Conservation (phyloP, 2,329 filamentous ascomycete genomes). For the Ophidiomyces ophidiicola region DNA sequence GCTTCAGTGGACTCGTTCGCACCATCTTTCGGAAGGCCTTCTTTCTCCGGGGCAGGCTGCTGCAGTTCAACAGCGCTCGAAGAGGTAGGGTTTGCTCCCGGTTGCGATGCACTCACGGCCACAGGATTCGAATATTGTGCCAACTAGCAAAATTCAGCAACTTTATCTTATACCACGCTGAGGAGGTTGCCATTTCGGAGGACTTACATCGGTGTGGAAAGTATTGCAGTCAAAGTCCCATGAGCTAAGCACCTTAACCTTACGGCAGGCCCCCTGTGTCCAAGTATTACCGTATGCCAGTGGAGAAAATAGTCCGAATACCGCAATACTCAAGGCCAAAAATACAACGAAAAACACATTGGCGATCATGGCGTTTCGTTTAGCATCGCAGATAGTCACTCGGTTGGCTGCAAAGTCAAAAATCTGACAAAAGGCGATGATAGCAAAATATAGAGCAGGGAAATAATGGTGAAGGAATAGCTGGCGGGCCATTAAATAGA, state of each 20-base stretch:
- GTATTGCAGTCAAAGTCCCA: conserved; percentile 99
- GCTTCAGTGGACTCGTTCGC: not conserved
- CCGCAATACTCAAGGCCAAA: conserved; percentile 58
- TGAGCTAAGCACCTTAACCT: conserved; percentile 70
- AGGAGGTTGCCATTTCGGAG: conserved; percentile 24
- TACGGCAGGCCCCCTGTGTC: conserved; percentile 78
- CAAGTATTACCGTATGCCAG: conserved; percentile 87
- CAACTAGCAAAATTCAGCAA: conserved; percentile 23
- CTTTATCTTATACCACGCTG: conserved; percentile 18
- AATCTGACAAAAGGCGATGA: conserved; percentile 76
- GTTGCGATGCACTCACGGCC: conserved; percentile 6
- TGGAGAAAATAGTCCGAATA: conserved; percentile 76
- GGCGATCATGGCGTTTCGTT: conserved; percentile 60
- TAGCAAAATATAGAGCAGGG: conserved; percentile 87
- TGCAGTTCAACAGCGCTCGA: conserved; percentile 1
- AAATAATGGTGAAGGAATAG: conserved; percentile 98
- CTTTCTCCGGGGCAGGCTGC: conserved; percentile 11
- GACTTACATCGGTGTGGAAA: conserved; percentile 74
- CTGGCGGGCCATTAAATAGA: conserved; percentile 95
- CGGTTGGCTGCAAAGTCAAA: conserved; percentile 76
- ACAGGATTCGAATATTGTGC: conserved; percentile 29
- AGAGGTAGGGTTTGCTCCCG: conserved; percentile 14
- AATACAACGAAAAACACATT: conserved; percentile 61
- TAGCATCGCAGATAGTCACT: conserved; percentile 54
- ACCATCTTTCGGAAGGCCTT: conserved; percentile 14